These are phyloP conservation scores for Talaromyces sp. DNA, from an alignment of 2,329 filamentous ascomycete genomes.

Conservation along the genomic window DNA sequence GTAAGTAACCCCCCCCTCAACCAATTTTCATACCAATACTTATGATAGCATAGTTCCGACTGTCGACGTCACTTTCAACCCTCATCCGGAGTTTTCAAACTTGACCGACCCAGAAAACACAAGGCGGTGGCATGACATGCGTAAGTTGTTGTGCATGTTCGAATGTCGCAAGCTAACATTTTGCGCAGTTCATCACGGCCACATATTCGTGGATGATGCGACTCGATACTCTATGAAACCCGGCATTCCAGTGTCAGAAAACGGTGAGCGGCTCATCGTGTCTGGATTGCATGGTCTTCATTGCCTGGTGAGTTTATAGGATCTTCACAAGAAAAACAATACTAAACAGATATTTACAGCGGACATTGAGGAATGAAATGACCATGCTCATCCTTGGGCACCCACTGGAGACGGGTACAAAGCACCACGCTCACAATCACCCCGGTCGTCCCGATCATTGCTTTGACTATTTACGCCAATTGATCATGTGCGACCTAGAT, in stretches of 20 bases:
- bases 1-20: not conserved
- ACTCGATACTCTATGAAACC: slow-evolving; percentile 2
- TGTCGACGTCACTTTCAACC: not conserved
- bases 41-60: not conserved
- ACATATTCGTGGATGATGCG: slow-evolving; percentile 5
- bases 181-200: not conserved
- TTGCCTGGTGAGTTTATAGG: not conserved
- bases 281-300: slow-evolving; percentile 5
- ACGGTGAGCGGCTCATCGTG: slow-evolving; percentile 2
- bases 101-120: slow-evolving; percentile 1
- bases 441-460: slow-evolving; percentile 6
- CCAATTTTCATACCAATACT: not conserved
- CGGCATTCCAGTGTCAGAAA: slow-evolving; percentile 3
- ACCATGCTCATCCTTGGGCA: slow-evolving; percentile 5
- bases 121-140: slow-evolving; percentile 1
- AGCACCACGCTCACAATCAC: slow-evolving; percentile 2
- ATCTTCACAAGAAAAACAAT: not conserved
- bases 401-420: not conserved
- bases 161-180: not conserved
- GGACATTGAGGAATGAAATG: slow-evolving; percentile 4
- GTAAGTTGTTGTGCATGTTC: not conserved
- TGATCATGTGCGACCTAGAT: slow-evolving; percentile 4
- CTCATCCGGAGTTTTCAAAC: slow-evolving; percentile 6
- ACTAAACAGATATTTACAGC: not conserved
- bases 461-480: slow-evolving; percentile 6